Evolutionary conservation across 495 filamentous ascomycete species (phyloP).

Genomic region (Lasiosphaeria ovina): DNA sequence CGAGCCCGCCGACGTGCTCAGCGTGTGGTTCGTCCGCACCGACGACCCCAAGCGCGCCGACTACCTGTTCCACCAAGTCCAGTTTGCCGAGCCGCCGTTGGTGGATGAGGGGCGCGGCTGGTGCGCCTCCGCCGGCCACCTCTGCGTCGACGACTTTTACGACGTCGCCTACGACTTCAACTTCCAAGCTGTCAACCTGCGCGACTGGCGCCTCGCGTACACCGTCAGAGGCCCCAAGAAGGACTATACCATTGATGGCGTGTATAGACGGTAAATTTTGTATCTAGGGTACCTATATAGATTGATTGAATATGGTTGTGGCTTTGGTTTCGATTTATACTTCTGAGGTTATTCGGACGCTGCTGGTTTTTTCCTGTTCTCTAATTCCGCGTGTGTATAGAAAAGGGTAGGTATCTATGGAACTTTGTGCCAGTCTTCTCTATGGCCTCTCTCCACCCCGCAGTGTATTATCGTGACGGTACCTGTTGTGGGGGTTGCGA

Average conservation of each 20-base stretch:
- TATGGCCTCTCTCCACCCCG: too few species aligned
- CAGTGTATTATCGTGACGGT: too few species aligned
- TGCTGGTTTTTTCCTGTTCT: too few species aligned
- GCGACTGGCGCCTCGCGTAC: slow-evolving; percentile 56
- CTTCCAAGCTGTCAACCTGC: slow-evolving; percentile 54
- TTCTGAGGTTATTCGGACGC: too few species aligned
- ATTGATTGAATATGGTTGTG: too few species aligned
- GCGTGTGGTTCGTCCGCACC: slow-evolving; percentile 64
- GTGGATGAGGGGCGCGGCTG: slow-evolving; percentile 37
- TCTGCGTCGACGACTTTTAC: slow-evolving; percentile 65
- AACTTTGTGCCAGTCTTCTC: too few species aligned
- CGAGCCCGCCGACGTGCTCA: slow-evolving; percentile 52
- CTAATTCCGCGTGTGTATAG: too few species aligned
- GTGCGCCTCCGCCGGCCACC: slow-evolving; percentile 57
- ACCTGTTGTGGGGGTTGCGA: too few species aligned
- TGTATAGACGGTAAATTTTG: slow-evolving; percentile 35
- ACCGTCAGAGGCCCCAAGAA: slow-evolving; percentile 65
- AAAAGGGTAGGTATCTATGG: too few species aligned
- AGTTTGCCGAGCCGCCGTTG: slow-evolving; percentile 30
- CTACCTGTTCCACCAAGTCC: slow-evolving; percentile 64
- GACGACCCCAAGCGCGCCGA: slow-evolving; percentile 57
- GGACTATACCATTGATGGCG: slow-evolving; percentile 59
- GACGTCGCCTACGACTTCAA: slow-evolving; percentile 59
- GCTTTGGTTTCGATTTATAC: too few species aligned
- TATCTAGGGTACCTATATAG: too few species aligned